Percentiles rank a stretch among this genome's conserved stretches.
These are phyloP conservation scores for Falciphora oryzae DNA, from an alignment of 2,329 filamentous ascomycete genomes.

Conservation along the genomic window DNA sequence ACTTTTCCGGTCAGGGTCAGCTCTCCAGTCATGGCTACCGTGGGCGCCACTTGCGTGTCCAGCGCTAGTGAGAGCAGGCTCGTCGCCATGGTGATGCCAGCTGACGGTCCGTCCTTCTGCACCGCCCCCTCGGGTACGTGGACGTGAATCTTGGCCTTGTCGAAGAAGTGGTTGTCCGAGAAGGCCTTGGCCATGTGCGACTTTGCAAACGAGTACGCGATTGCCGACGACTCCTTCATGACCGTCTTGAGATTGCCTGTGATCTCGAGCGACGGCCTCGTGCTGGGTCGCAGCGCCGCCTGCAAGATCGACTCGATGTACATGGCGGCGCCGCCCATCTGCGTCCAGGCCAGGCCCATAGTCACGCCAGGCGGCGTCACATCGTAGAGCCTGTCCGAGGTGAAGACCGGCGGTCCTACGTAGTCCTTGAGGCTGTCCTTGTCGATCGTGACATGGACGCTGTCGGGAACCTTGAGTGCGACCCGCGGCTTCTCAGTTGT, in stretches of 20 bases:
- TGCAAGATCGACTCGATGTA: constrained; percentile 97
- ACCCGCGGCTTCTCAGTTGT: constrained; percentile 66
- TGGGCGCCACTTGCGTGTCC: constrained; percentile 71
- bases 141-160: constrained; percentile 89
- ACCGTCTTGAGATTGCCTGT: constrained; percentile 93
- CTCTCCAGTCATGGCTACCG: constrained; percentile 96
- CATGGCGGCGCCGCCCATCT: constrained; percentile 91
- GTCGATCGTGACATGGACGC: constrained; percentile 77
- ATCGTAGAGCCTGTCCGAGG: constrained; percentile 91
- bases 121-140: constrained; percentile 97
- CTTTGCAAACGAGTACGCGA: constrained; percentile 96
- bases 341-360: constrained; percentile 98
- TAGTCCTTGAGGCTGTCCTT: constrained; percentile 94
- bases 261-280: constrained; percentile 75
- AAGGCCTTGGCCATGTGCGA: constrained; percentile 78
- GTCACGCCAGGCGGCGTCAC: constrained; percentile 88
- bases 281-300: constrained; percentile 66
- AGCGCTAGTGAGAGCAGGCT: constrained; percentile 81
- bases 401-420: constrained; percentile 92
- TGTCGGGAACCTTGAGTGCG: constrained; percentile 76
- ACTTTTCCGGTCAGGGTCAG: constrained; percentile 96
- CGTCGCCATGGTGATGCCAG: constrained; percentile 98
- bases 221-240: constrained; percentile 95
- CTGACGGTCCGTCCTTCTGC: constrained; percentile 87
- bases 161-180: constrained; percentile 90